phyloP scores from a whole-genome alignment of 116 monocot genomes.

The Trichopus zeylanicus region DNA sequence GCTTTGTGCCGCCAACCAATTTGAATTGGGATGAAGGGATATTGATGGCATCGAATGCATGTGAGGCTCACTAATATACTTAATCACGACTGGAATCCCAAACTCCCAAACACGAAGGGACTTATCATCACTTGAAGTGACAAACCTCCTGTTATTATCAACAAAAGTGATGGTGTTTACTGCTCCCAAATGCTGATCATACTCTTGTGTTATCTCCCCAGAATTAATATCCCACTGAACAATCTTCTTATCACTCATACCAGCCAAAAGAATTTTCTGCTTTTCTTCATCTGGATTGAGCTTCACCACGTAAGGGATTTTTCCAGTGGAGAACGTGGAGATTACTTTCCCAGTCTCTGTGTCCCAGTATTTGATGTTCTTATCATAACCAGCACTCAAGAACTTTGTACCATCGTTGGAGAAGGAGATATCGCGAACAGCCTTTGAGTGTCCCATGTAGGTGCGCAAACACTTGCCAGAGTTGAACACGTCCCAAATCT shows the following conservation, averaged over 20 bases:
- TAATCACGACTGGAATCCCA: slow-evolving; percentile 95
- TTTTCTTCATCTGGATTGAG: slow-evolving; percentile 96
- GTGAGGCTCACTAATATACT: slow-evolving; percentile 98
- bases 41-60: slow-evolving; percentile 99
- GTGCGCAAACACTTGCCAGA: slow-evolving; percentile 95
- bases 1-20: slow-evolving; percentile 97
- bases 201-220: slow-evolving; percentile 89
- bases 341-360: slow-evolving; percentile 96
- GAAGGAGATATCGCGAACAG: slow-evolving; percentile 85
- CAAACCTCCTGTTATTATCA: slow-evolving; percentile 94
- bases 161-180: slow-evolving; percentile 98
- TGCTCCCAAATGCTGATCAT: slow-evolving; percentile 94
- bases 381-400: slow-evolving; percentile 91
- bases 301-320: slow-evolving; percentile 92
- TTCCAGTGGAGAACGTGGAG: slow-evolving; percentile 94
- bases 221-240: slow-evolving; percentile 98
- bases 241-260: slow-evolving; percentile 99
- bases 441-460: slow-evolving; percentile 99
- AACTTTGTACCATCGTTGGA: slow-evolving; percentile 88
- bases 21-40: slow-evolving; percentile 82
- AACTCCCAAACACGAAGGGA: slow-evolving; percentile 98
- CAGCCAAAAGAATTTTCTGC: slow-evolving; percentile 87
- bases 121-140: slow-evolving; percentile 97
- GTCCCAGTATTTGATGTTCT: slow-evolving; percentile 95
- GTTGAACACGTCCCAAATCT: slow-evolving; percentile 97